Evolutionary conservation across 2,329 filamentous ascomycete genomes (phyloP), one percentile per base, ranked within the genome.

Genomic region (Ophiostoma ulmi): DNA sequence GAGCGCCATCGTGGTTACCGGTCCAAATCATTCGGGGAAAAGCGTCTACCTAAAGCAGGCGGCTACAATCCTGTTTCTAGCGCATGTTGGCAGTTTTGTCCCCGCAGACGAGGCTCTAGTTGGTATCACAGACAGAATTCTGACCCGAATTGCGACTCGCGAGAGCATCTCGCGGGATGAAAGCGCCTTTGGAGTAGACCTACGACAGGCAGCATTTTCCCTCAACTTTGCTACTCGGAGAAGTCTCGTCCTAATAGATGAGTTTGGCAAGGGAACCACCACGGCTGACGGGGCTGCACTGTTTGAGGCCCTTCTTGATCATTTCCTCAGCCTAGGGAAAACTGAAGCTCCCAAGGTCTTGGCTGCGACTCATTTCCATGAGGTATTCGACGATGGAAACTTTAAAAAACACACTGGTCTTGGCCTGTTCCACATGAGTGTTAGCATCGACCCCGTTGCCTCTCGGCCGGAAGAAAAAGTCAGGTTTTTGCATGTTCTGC

Each of bases 11-110:
- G 81, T 97, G 6, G 80, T 99, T 75, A 98, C 95, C 0, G 95
- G 95, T 0, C 94, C 95, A 5, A 99, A 99, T 75, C 96, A 95
- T 78, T 98, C 95, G 0, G 95, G 95, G 0, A 99, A 99, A 79
- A 98, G 93, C 75, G 88, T 98, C 0, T 98, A 97, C 79, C 85
- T 98, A 77, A 99, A 97, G 79, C 94, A 99, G 78, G 87, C 92
- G 41, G 95, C 94, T 5, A 82, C 97, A 68, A 95, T 97, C 72
- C 89, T 97, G 17, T 97, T 95, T 77, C 86, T 99, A 79, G 92
- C 95, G 0, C 95, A 99, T 77, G 87, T 97, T 69, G 95, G 95
- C 69, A 94, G 93, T 78, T 98, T 92, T 77, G 92, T 99, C 1
- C 94, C 95, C 0, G 94, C 94, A 1, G 84, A 89, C 20, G 82